Conservation (phyloP, 768 basidiomycete genomes). For the Suillus paluster region DNA sequence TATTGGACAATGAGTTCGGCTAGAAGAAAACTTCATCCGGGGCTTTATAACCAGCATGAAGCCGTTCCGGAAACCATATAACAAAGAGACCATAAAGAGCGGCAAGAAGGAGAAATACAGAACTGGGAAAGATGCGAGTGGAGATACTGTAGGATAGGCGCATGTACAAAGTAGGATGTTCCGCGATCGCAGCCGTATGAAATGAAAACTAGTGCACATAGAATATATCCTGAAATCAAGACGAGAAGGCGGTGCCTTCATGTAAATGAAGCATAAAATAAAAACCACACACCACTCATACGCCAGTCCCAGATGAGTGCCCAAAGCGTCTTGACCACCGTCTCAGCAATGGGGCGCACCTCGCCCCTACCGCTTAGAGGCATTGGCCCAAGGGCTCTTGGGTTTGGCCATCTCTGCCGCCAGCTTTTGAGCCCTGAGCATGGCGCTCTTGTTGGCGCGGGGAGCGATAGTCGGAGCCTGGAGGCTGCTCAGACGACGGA, state of each 20-base stretch:
- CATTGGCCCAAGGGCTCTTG: constrained; percentile 38
- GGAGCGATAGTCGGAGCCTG: constrained; percentile 67
- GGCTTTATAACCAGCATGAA: constrained; percentile 21
- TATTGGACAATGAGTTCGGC: neutral
- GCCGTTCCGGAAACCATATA: neutral
- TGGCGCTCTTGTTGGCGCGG: constrained; percentile 74
- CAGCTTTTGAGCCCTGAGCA: constrained; percentile 71
- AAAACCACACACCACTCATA: constrained; percentile 3
- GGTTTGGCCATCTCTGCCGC: constrained; percentile 39
- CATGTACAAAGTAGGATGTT: constrained; percentile 16
- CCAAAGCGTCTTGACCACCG: neutral
- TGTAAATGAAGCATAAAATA: constrained; percentile 26
- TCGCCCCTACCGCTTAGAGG: constrained; percentile 27
- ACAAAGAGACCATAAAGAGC: constrained; percentile 14
- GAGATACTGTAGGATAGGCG: constrained; percentile 13
- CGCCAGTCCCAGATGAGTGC: neutral
- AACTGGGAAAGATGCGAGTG: constrained; percentile 14
- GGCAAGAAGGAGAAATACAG: constrained; percentile 4
- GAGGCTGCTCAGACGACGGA: constrained; percentile 60
- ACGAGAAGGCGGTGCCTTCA: constrained; percentile 14
- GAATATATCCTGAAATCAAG: constrained; percentile 22
- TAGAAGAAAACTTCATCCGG: constrained; percentile 5
- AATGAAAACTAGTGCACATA: constrained; percentile 14
- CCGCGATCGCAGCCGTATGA: constrained; percentile 21
- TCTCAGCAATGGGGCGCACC: neutral